Evolutionary conservation across 805 yeast species (phyloP).

Genomic region (Saccharomycopsis sp.): DNA sequence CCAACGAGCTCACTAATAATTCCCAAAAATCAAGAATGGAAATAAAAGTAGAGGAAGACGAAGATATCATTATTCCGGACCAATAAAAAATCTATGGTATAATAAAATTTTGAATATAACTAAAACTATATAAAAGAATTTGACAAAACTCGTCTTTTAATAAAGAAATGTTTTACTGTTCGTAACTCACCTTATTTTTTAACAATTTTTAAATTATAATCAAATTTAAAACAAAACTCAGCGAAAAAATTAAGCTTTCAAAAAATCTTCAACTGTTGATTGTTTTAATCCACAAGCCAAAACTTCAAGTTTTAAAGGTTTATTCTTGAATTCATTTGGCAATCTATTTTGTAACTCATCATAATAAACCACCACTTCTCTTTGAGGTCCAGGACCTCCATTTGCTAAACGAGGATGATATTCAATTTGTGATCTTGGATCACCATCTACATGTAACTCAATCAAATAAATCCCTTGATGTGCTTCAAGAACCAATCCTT

Average conservation of each 20-base stretch:
- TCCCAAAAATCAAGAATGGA: no score
- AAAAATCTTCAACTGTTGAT: constrained; percentile 39
- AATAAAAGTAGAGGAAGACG: no score
- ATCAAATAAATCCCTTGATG: constrained; percentile 63
- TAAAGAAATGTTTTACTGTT: no score
- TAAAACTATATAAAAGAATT: no score
- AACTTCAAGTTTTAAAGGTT: constrained; percentile 23
- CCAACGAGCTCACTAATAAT: neutral
- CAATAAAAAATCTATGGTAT: no score
- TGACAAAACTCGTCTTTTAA: no score
- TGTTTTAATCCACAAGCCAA: constrained; percentile 23
- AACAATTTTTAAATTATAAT: no score
- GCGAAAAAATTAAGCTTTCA: no score
- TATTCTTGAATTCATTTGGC: constrained; percentile 24
- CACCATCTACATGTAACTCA: constrained; percentile 55
- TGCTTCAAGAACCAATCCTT: constrained; percentile 35
- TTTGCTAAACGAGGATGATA: constrained; percentile 40
- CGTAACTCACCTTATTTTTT: no score
- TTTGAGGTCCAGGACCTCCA: constrained; percentile 54
- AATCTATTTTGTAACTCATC: constrained; percentile 34
- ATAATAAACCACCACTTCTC: constrained; percentile 38
- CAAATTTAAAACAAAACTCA: no score
- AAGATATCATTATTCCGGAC: no score
- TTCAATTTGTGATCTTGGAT: constrained; percentile 49
- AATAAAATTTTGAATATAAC: no score